Evolutionary conservation across 495 filamentous ascomycete genomes (phyloP).

Genomic region (Bacidia gigantensis): DNA sequence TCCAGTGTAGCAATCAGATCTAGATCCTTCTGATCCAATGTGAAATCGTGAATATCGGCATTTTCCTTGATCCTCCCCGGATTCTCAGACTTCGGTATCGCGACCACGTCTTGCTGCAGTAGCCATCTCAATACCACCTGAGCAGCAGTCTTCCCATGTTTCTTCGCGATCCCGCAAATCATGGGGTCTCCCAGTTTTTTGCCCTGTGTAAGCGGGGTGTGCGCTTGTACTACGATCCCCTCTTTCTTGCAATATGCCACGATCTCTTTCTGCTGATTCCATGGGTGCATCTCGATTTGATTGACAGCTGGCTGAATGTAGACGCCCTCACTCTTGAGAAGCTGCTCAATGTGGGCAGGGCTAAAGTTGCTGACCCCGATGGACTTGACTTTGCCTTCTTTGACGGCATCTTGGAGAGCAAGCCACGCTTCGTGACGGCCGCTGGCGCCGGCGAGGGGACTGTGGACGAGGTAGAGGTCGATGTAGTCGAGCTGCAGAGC

Average conservation of each 20-base stretch:
- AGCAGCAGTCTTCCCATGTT: slow-evolving; percentile 23
- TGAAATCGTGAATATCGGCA: slow-evolving; percentile 33
- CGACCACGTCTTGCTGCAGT: slow-evolving; percentile 34
- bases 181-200: slow-evolving; percentile 20
- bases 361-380: slow-evolving; percentile 56
- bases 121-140: slow-evolving; percentile 31
- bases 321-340: slow-evolving; percentile 7
- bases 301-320: slow-evolving; percentile 71
- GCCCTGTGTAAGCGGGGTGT: slow-evolving; percentile 36
- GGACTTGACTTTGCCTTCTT: slow-evolving; percentile 47
- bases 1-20: background rate
- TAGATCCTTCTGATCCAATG: slow-evolving; percentile 32
- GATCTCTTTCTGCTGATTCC: slow-evolving; percentile 38
- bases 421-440: slow-evolving; percentile 37
- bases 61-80: slow-evolving; percentile 32
- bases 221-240: slow-evolving; percentile 42
- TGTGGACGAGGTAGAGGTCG: slow-evolving; percentile 50
- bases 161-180: slow-evolving; percentile 19
- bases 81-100: slow-evolving; percentile 40
- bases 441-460: slow-evolving; percentile 41
- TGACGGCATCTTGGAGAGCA: slow-evolving; percentile 46
- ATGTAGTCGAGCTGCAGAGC: slow-evolving; percentile 44
- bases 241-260: slow-evolving; percentile 32
- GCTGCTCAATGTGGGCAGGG: background rate
- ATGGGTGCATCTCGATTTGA: slow-evolving; percentile 73